Evolutionary conservation across 1,284 basidiomycete genomes (phyloP).

Genomic region (Vanrija sp.): DNA sequence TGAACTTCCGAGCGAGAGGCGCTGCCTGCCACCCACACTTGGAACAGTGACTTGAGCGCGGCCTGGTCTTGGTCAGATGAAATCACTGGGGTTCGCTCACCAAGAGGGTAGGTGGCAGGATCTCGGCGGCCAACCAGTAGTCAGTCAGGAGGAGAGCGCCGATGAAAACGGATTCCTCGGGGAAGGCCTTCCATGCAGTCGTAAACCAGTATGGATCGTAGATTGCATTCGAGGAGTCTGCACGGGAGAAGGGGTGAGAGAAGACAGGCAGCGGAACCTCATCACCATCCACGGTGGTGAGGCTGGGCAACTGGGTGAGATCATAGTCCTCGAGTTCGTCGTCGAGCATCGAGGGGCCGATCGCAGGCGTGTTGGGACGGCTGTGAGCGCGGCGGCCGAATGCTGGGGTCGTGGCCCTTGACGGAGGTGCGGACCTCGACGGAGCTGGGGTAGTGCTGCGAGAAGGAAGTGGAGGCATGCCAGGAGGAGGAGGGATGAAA

Average conservation of each 20-base stretch:
- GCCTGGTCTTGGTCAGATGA: not conserved
- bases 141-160: slow-evolving; percentile 6
- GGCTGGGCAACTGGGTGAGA: not conserved
- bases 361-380: no score
- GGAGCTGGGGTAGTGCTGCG: not conserved
- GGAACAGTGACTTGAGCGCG: not conserved
- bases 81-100: not conserved
- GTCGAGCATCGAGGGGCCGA: no score
- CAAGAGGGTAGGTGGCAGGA: not conserved
- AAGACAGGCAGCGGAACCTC: not conserved
- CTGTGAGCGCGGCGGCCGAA: no score
- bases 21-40: not conserved
- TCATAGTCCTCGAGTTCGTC: not conserved
- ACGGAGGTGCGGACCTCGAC: no score
- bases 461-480: not conserved
- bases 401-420: no score
- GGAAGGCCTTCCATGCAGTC: not conserved
- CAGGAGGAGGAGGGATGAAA: no score
- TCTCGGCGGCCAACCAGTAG: not conserved
- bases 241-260: slow-evolving; percentile 3
- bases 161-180: slow-evolving; percentile 1
- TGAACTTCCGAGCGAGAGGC: not conserved
- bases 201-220: not conserved
- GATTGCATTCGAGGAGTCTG: not conserved
- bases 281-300: not conserved